Base-by-base conservation (phyloP, 208 protist species). In the Borovskyia barvae region DNA sequence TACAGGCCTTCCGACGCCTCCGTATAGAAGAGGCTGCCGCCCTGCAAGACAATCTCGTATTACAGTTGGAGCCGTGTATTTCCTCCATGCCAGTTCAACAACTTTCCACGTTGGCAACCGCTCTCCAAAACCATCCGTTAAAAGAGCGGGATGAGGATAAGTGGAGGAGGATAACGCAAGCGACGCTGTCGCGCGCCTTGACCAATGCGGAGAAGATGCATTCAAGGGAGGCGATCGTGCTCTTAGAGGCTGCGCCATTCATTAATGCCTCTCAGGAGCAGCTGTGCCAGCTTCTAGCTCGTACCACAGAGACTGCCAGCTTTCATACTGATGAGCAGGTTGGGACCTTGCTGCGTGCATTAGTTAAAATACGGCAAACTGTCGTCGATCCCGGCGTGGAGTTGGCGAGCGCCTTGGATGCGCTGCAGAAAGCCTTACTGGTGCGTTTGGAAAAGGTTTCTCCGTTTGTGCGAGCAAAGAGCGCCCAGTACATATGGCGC, bases 281-380 rank as follows among this genome's bases (percentile, higher is more conserved):
- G 7, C 61, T 84, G 37, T 45, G 71, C 29, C 12, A 54, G 26
- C 81, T 93, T 8, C 42, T 91, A 45, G 19, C 62, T 4, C 80
- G 83, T 14, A 73, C 73, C 19, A 80, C 77, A 54, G 72, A 39
- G 22, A 87, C 81, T 36, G 72, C 59, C 5, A 49, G 71, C 24
- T 93, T 91, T 51, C 80, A 90, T 63, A 85, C 63, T 19, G 77
- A 86, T 42, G 72, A 78, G n/a, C 75, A 93, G 37, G 53, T 93
- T 20, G 80, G 53, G 0, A 71, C 80, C 0, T 41, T 91, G 37
- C 65, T 91, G 26, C 62, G 42, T 2, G 51, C 69, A 7, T 47
- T 89, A 8, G 17, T 35, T 20, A 30, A 25, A n/a, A 65, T 85
- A 24, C 58, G 67, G 20, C 47, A 58, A 33, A 28, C 22, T 11